Evolutionary conservation across 179 eudicot species (phyloP), one percentile per base, ranked within the genome.

Genomic region (Silene noctiflora): DNA sequence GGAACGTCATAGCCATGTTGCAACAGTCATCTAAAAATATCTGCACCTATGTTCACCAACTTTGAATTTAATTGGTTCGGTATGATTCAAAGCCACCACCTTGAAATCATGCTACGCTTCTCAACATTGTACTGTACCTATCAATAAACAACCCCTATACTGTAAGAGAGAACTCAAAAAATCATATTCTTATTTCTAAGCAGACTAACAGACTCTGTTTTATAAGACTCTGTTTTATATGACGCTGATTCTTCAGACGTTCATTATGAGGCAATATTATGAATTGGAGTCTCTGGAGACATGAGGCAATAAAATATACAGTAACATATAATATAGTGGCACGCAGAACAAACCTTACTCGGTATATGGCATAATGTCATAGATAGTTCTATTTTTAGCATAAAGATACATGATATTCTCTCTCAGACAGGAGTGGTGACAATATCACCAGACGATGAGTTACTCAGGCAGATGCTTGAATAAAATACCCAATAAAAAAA

Each of bases 111-210:
- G 4, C 55, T 19, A 29, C 21, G 14, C 42, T 22, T 75, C n/a
- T 76, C 78, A 67, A 51, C 66, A 76, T 33, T 56, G 73, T 76
- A 60, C 27, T 19, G 73, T 76, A 70, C 66, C 62, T 76, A 60
- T 76, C 61, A 24, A 60, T 56, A 27, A 27, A 55, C 73, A 76
- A 69, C n/a, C 10, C 60, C 42, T 7, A 17, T 24, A 11, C 39
- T 31, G 53, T 46, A 46, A 7, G 53, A 27, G 29, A 46, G 33
- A 3, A 17, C 19, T 31, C 17, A 5, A 31, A 65, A 65, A 9
- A 39, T 3, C 20, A 56, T 4, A 56, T n/a, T 4, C 19, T 2
- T 53, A 53, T 29, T 65, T 12, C 14, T 33, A 67, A 3, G 51
- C 27, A 67, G 46, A 39, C 17, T 3, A 10, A n/a, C 71, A 31